Percentiles rank a stretch among this genome's conserved stretches.
phyloP scores from a whole-genome alignment of 345 rosid species.

The Fremontodendron californicum region DNA sequence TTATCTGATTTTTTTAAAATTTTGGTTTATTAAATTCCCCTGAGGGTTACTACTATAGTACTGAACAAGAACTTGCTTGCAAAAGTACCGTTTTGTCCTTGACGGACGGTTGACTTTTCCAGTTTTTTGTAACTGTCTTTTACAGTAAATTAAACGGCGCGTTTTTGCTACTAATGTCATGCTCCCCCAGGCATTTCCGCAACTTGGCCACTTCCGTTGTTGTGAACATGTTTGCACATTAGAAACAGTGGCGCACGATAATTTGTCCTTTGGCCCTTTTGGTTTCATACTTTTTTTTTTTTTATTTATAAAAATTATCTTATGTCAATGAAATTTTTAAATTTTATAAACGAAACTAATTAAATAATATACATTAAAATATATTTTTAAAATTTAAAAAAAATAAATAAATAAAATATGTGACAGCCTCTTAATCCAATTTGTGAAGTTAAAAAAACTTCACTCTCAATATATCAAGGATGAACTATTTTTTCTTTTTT shows the following conservation, averaged over 20 bases:
- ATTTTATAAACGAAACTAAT: too few species aligned
- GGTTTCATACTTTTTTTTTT: too few species aligned
- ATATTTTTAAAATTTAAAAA: too few species aligned
- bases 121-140: background rate
- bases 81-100: conserved; percentile 12
- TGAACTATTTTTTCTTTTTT: too few species aligned
- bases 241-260: background rate
- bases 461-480: too few species aligned
- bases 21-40: background rate
- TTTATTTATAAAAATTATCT: too few species aligned
- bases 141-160: background rate
- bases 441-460: too few species aligned
- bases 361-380: too few species aligned
- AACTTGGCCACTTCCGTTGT: background rate
- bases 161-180: background rate
- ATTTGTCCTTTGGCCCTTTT: background rate
- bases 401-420: too few species aligned
- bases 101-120: conserved; percentile 13
- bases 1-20: too few species aligned
- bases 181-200: background rate
- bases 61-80: background rate
- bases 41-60: background rate
- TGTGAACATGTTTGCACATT: background rate
- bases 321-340: too few species aligned
- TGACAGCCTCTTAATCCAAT: too few species aligned